Conservation (phyloP, 306 rosid genomes). For the Trifolium pratense region DNA sequence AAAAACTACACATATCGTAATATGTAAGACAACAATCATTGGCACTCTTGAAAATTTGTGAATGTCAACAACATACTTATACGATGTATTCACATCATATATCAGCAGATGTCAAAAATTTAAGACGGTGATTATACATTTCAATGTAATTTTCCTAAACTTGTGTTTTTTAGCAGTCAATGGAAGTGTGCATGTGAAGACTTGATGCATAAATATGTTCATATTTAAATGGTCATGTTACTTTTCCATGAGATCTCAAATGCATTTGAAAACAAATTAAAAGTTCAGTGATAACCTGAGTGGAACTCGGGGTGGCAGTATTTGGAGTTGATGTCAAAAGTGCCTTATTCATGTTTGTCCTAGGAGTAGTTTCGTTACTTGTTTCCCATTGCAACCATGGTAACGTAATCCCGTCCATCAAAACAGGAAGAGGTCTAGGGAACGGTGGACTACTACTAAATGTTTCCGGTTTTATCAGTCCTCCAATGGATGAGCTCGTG, state of each 20-base stretch:
- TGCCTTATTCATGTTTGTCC: constrained; percentile 50
- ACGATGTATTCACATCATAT: not conserved
- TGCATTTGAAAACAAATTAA: constrained; percentile 12
- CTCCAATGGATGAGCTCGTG: constrained; percentile 88
- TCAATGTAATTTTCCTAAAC: constrained; percentile 1
- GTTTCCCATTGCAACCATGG: constrained; percentile 99
- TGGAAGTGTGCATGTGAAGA: constrained; percentile 4
- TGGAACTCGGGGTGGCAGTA: constrained; percentile 42
- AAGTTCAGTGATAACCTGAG: constrained; percentile 52
- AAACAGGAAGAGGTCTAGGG: constrained; percentile 61
- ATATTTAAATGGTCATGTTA: constrained; percentile 30
- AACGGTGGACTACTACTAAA: constrained; percentile 52
- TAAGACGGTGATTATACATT: constrained; percentile 1
- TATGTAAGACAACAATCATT: not conserved
- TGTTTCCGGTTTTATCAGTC: constrained; percentile 59
- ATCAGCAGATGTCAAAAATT: not conserved
- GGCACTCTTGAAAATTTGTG: constrained; percentile 5
- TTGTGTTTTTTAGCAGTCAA: constrained; percentile 10
- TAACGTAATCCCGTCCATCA: constrained; percentile 76
- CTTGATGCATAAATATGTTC: not conserved
- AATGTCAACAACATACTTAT: constrained; percentile 10
- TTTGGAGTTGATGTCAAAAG: constrained; percentile 55
- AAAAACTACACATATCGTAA: constrained; percentile 16
- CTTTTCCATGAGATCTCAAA: constrained; percentile 16
- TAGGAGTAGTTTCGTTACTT: constrained; percentile 59